Evolutionary conservation across 805 yeast species (phyloP).

Genomic region (Grigorovia yakushimaensis): DNA sequence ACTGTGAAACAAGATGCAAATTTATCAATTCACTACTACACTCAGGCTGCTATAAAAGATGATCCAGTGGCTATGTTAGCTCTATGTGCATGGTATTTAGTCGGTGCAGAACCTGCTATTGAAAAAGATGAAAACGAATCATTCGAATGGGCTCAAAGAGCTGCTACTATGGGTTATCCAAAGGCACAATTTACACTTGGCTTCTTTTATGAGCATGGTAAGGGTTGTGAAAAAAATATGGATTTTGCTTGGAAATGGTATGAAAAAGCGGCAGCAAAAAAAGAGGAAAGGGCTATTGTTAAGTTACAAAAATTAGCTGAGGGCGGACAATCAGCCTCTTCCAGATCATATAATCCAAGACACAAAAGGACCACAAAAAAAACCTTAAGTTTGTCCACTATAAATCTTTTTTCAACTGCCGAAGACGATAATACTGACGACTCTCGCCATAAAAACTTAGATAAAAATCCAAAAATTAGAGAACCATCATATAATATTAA

Average conservation of each 20-base stretch:
- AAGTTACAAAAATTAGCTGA: slow-evolving; percentile 18
- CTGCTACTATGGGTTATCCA: slow-evolving; percentile 64
- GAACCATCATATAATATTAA: not conserved
- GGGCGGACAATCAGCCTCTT: not conserved
- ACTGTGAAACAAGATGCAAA: slow-evolving; percentile 69
- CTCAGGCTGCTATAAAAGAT: slow-evolving; percentile 81
- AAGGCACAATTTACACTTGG: slow-evolving; percentile 84
- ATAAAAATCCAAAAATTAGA: not conserved
- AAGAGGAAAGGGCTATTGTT: slow-evolving; percentile 41
- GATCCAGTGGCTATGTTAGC: slow-evolving; percentile 87
- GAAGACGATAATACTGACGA: not conserved
- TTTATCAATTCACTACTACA: slow-evolving; percentile 83
- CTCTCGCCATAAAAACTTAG: not conserved
- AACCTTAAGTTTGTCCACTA: slow-evolving; percentile 13
- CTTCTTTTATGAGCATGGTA: slow-evolving; percentile 75
- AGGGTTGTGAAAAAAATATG: slow-evolving; percentile 61
- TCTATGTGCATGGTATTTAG: slow-evolving; percentile 92
- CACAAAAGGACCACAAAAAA: slow-evolving; percentile 8
- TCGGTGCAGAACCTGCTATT: slow-evolving; percentile 79
- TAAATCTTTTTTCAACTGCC: slow-evolving; percentile 14
- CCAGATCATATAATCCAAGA: not conserved
- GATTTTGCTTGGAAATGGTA: slow-evolving; percentile 66
- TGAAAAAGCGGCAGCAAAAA: slow-evolving; percentile 55
- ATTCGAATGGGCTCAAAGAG: slow-evolving; percentile 86
- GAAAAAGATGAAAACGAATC: slow-evolving; percentile 76